Conservation (phyloP, 768 basidiomycete genomes). For the Boletus tomentosulus region DNA sequence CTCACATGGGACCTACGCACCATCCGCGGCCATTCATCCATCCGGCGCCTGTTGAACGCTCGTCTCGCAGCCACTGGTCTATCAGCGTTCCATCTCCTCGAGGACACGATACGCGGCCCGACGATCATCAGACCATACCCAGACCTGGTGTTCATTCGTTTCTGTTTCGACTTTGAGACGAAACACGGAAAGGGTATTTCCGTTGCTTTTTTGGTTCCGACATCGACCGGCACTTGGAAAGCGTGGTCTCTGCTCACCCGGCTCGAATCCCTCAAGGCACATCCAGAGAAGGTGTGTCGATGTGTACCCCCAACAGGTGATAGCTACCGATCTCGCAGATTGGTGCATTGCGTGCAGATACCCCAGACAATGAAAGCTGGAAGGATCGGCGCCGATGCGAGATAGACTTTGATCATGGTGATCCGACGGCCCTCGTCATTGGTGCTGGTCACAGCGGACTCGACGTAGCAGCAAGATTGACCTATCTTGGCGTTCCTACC, state of each 20-base stretch:
- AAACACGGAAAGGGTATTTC: slow-evolving; percentile 47
- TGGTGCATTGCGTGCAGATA: slow-evolving; percentile 38
- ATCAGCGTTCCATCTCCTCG: slow-evolving; percentile 15
- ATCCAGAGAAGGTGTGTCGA: slow-evolving; percentile 40
- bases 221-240: slow-evolving; percentile 44
- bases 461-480: slow-evolving; percentile 56
- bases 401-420: slow-evolving; percentile 39
- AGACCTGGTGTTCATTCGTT: slow-evolving; percentile 54
- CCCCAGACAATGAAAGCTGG: slow-evolving; percentile 50
- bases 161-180: slow-evolving; percentile 53
- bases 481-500: slow-evolving; percentile 47
- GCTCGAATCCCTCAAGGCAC: slow-evolving; percentile 50
- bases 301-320: neutral
- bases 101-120: slow-evolving; percentile 26
- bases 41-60: slow-evolving; percentile 35
- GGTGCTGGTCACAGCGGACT: slow-evolving; percentile 68
- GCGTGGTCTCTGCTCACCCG: slow-evolving; percentile 58
- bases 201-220: slow-evolving; percentile 47
- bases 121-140: slow-evolving; percentile 40
- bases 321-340: slow-evolving; percentile 3
- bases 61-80: slow-evolving; percentile 29
- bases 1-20: slow-evolving; percentile 55
- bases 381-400: slow-evolving; percentile 39
- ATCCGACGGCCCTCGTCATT: slow-evolving; percentile 58
- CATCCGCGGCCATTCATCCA: slow-evolving; percentile 35